Evolutionary conservation across 768 basidiomycete genomes (phyloP).

Genomic region (Auriscalpium vulgare): DNA sequence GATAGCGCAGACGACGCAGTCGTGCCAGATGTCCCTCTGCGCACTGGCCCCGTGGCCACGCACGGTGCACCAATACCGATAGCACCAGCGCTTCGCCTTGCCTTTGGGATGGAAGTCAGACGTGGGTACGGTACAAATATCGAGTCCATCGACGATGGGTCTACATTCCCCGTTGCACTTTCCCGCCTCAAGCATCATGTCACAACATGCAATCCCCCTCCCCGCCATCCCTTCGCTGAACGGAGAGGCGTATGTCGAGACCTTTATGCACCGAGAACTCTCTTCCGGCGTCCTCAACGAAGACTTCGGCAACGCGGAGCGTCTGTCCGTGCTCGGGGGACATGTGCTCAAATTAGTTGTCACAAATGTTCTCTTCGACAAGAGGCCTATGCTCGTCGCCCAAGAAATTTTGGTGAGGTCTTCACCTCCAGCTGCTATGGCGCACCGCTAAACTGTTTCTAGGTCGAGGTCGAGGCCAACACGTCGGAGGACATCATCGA

Average conservation of each 20-base stretch:
- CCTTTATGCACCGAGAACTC: conserved; percentile 67
- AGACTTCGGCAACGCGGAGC: conserved; percentile 47
- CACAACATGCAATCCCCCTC: conserved; percentile 2
- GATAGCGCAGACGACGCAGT: too few species aligned
- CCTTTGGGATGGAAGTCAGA: too few species aligned
- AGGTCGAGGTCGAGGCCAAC: not conserved
- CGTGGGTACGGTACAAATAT: too few species aligned
- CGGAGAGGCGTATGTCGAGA: conserved; percentile 51
- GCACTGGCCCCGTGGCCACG: too few species aligned
- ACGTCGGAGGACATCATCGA: not conserved
- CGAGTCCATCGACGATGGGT: too few species aligned
- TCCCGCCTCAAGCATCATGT: too few species aligned
- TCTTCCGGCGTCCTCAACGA: conserved; percentile 25
- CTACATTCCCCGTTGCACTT: too few species aligned
- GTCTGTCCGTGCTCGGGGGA: conserved; percentile 44
- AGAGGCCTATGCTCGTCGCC: conserved; percentile 41
- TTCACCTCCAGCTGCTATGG: not conserved
- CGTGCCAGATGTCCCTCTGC: too few species aligned
- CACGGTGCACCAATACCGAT: too few species aligned
- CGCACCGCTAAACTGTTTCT: not conserved
- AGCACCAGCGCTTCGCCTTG: too few species aligned
- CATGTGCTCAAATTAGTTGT: conserved; percentile 39
- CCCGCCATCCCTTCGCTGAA: conserved; percentile 43
- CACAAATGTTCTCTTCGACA: conserved; percentile 40
- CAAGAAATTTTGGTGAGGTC: conserved; percentile 44